Conservation (phyloP, 768 basidiomycete species). For the Nidularia sp. region DNA sequence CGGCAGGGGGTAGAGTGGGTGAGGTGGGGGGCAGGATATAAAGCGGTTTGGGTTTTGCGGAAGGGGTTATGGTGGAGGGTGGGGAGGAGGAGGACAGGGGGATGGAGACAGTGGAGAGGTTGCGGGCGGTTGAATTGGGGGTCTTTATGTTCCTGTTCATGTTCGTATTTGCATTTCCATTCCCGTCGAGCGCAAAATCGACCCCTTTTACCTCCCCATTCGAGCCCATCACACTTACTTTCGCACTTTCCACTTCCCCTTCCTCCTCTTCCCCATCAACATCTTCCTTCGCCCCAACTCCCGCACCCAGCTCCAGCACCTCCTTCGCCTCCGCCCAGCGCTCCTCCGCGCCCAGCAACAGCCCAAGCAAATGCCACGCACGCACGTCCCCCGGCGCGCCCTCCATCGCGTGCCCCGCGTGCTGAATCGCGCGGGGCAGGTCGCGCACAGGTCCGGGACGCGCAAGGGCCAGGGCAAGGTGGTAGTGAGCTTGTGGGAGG, state of each 20-base stretch:
- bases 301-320: constrained; percentile 76
- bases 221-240: neutral
- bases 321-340: constrained; percentile 77
- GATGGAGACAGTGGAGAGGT: too few relatives aligned
- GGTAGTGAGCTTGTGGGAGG: constrained; percentile 62
- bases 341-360: constrained; percentile 74
- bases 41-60: neutral
- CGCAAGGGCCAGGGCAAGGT: constrained; percentile 73
- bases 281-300: constrained; percentile 31
- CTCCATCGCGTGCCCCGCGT: constrained; percentile 73
- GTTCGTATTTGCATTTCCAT: neutral
- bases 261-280: constrained; percentile 10
- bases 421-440: constrained; percentile 60
- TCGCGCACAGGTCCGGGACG: constrained; percentile 63
- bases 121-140: neutral
- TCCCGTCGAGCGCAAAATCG: neutral
- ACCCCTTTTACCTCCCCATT: neutral
- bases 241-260: constrained; percentile 3
- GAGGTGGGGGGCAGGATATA: constrained; percentile 24
- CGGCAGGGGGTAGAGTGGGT: constrained; percentile 31
- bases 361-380: constrained; percentile 88
- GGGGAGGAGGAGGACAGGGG: neutral
- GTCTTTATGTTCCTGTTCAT: neutral
- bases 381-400: constrained; percentile 56
- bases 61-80: neutral